A percentile compares a stretch with the other conserved stretches of the same genome.
These are phyloP conservation scores for Beauveria australis DNA, from an alignment of 2,329 filamentous ascomycete genomes.

Conservation along the genomic window DNA sequence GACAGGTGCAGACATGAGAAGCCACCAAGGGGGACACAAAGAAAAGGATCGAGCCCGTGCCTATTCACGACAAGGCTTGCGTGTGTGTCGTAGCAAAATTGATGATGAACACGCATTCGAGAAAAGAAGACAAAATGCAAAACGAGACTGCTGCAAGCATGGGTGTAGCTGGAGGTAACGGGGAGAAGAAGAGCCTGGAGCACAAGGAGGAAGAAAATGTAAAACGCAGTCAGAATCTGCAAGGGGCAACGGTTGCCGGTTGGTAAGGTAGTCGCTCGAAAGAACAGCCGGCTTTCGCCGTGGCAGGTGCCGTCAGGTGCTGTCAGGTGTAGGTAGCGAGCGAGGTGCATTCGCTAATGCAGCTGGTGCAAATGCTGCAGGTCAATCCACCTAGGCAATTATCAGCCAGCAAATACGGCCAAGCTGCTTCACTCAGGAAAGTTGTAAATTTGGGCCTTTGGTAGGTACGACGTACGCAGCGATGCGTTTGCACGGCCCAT, in stretches of 20 bases:
- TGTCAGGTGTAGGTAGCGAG: constrained; percentile 6
- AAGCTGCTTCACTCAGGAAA: background rate
- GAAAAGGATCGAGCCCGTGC: constrained; percentile 10
- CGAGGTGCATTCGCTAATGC: constrained; percentile 8
- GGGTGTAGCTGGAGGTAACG: background rate
- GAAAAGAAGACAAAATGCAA: constrained; percentile 19
- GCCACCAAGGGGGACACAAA: constrained; percentile 9
- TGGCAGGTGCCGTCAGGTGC: constrained; percentile 9
- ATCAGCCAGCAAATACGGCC: background rate
- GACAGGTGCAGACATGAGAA: constrained; percentile 24
- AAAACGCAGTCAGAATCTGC: background rate
- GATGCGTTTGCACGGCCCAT: background rate
- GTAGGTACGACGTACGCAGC: too few species aligned
- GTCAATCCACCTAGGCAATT: background rate
- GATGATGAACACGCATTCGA: constrained; percentile 22
- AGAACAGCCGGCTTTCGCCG: constrained; percentile 4
- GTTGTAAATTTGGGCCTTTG: background rate
- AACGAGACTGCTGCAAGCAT: constrained; percentile 13
- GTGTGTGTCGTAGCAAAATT: constrained; percentile 12
- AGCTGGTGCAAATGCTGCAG: background rate
- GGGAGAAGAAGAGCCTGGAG: constrained; percentile 9
- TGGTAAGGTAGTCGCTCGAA: background rate
- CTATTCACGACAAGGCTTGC: background rate
- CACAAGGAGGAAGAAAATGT: constrained; percentile 3
- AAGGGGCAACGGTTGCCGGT: background rate